Base-by-base conservation (phyloP, 371 early-diverging fungal species). In the Mortierella sp. region DNA sequence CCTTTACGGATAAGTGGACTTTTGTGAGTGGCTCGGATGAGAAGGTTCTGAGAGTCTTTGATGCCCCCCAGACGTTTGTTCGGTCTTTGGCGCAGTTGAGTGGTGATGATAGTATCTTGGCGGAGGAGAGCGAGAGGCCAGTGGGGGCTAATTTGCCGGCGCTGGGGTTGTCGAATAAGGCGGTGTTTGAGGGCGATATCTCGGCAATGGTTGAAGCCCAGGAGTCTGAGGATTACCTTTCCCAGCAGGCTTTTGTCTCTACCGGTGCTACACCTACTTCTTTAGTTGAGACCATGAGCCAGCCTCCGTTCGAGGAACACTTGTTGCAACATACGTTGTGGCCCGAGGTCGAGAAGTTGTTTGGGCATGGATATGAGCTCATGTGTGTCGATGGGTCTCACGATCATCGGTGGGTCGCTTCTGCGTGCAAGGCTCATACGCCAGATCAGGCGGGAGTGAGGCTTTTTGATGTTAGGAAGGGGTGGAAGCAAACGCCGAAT, bases 271-370 rank as follows among this genome's bases (percentile, higher is more conserved):
- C 92, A 4, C 90, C 93, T 3, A 91, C 89, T n/a, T 82, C 89
- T 4, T 80, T 93, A 12, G 72, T 87, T 18, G 90, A 93, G 73
- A 88, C 90, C 24, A 88, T 93, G 90, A 78, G 83, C 2, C 92
- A 91, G 41, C 97, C 97, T 56, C 98, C 98, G 27, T 93, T 96
- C 72, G 98, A 98, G 89, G 97, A 98, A 78, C 94, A 95, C 74
- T 90, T 98, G 70, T 77, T 95, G 75, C 96, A 97, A 75, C 92
- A 95, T 80, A 98, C 98, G n/a, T 90, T 99, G 29, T 99, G 99
- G 99, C 98, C 99, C 4, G 99, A 99, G 91, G 91, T 94, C 4
- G 96, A 97, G 75, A 98, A 99, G 84, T 90, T 99, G 82, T 97
- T 98, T 87, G 99, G 98, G 27, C 99, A 99, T 89, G 96, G 95